Base-by-base conservation (phyloP, 75 land plant species). In the Larix kaempferi region DNA sequence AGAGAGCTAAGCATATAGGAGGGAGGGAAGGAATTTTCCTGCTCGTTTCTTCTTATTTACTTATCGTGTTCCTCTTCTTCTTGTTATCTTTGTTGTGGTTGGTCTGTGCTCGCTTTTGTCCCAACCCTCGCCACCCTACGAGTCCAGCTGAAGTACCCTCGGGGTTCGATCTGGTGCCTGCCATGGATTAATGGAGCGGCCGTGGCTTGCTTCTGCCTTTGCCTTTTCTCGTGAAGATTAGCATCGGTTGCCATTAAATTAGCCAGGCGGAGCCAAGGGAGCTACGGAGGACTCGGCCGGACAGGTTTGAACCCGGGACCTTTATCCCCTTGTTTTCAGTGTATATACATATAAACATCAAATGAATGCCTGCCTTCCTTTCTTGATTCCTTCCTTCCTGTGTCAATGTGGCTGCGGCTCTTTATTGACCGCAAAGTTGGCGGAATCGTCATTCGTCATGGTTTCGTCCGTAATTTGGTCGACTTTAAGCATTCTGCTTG, bases 71-170 rank as follows among this genome's bases (percentile, higher is more conserved):
- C 41, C 12, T 21, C 49, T 41, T 22, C 11, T 21, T 17, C 69
- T 33, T 33, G 6, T 19, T 65, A 3, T 63, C 35, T 63, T 33
- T 63, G 35, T 62, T 23, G 69, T 41, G n/a, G 49, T 49, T 49
- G 54, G 10, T 49, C 54, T 49, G 54, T 49, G 54, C 54, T 10
- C 54, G 54, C 54, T 49, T 49, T 49, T 11, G 54, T 11, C 2
- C 54, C 54, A 39, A 69, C 73, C 73, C 73, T 69, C 73, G 52
- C 73, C 73, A 69, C 73, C 73, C 73, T 69, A 69, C 73, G 73
- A 35, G 2, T 22, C n/a, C 25, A 16, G 73, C 52, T 10, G 2
- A 49, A 1, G 54, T 49, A 49, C 11, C 54, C 54, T 11, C 54
- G 52, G 73, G 73, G 22, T 41, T 69, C 73, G 73, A 69, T 69